Evolutionary conservation across 2,329 filamentous ascomycete species (phyloP).

Genomic region (Pseudodiploospora longispora): DNA sequence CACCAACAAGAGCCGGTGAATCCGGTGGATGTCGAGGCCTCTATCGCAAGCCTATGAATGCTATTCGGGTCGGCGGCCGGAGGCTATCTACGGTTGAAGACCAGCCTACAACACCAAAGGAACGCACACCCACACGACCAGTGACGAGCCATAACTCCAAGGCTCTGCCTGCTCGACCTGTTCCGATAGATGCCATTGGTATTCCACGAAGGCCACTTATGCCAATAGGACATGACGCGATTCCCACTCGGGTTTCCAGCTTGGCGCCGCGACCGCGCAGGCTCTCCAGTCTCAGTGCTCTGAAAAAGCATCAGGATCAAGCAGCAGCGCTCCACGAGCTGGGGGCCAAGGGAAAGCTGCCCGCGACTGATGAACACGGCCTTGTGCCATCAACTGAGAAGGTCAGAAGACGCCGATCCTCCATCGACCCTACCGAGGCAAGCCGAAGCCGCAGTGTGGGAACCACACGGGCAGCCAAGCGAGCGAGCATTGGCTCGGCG

Average conservation of each 20-base stretch:
- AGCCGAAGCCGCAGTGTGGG: slow-evolving; percentile 7
- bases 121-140: slow-evolving; percentile 20
- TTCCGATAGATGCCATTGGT: neutral
- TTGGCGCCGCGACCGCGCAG: slow-evolving; percentile 18
- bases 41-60: slow-evolving; percentile 35
- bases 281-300: slow-evolving; percentile 22
- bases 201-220: slow-evolving; percentile 3
- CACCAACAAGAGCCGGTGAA: slow-evolving; percentile 13
- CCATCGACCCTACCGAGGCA: neutral
- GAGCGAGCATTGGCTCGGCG: slow-evolving; percentile 21
- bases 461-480: slow-evolving; percentile 14
- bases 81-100: slow-evolving; percentile 48
- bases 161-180: neutral
- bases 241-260: slow-evolving; percentile 18
- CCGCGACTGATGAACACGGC: no score
- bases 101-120: slow-evolving; percentile 40
- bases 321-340: no score
- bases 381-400: neutral
- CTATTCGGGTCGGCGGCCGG: slow-evolving; percentile 39
- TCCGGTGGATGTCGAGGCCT: slow-evolving; percentile 11
- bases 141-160: slow-evolving; percentile 15
- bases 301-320: slow-evolving; percentile 14
- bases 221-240: slow-evolving; percentile 1
- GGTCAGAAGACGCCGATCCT: slow-evolving; percentile 1
- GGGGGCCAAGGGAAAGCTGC: no score